Conservation (phyloP, 2,329 filamentous ascomycete species). For the Coleophoma eucalyptorum region DNA sequence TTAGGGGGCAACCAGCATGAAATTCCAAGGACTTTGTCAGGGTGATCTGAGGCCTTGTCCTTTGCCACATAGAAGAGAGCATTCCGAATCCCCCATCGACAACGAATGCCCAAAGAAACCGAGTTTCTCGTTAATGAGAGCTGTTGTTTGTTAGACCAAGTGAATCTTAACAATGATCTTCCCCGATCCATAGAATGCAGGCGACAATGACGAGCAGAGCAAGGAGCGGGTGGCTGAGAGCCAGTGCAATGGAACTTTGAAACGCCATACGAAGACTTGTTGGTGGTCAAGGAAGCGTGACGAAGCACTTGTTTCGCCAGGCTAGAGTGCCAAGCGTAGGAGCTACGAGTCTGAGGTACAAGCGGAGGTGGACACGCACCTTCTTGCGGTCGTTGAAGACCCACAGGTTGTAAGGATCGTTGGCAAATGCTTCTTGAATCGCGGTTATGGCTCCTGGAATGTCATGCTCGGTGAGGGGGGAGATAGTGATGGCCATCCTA, state of each 20-base stretch:
- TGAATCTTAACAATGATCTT: no score
- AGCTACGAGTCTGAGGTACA: neutral
- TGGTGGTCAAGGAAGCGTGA: neutral
- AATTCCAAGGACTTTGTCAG: conserved; percentile 58
- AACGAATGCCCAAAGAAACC: conserved; percentile 60
- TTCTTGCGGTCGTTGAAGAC: conserved; percentile 54
- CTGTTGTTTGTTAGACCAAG: neutral
- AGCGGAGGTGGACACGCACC: conserved; percentile 32
- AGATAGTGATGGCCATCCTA: conserved; percentile 49
- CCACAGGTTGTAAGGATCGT: conserved; percentile 66
- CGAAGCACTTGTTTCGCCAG: conserved; percentile 2
- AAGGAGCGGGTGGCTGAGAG: no score
- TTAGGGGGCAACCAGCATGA: conserved; percentile 69
- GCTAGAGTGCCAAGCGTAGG: neutral
- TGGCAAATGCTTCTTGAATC: conserved; percentile 62
- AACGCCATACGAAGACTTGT: no score
- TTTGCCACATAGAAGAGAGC: conserved; percentile 68
- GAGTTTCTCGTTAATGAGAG: conserved; percentile 48
- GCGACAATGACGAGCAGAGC: no score
- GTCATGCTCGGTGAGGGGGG: conserved; percentile 51
- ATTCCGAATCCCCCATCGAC: conserved; percentile 66
- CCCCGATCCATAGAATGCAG: no score
- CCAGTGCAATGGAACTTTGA: no score
- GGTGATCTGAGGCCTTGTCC: conserved; percentile 38
- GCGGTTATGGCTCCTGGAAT: conserved; percentile 61